Percentiles rank a stretch among this genome's conserved stretches.
phyloP scores from a whole-genome alignment of 192 early-diverging fungal genomes.

The Anaeromyces robustus region DNA sequence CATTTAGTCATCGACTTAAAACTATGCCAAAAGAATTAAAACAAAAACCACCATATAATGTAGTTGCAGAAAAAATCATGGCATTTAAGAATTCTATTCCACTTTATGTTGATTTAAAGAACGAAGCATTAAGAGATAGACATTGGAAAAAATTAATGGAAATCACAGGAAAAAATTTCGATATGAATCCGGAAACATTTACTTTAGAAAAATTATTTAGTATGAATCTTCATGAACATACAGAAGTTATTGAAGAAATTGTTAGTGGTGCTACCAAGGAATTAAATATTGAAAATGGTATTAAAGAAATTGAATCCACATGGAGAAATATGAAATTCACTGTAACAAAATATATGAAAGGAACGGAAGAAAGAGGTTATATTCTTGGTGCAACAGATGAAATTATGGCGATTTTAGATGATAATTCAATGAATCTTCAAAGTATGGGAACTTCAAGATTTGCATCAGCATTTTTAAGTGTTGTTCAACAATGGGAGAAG shows the following conservation, averaged over 20 bases:
- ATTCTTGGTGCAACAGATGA: not conserved
- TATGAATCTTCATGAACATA: not conserved
- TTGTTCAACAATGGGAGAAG: not conserved
- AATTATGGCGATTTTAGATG: not conserved
- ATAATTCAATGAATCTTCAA: not conserved
- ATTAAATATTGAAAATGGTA: not conserved
- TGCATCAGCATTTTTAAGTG: not conserved
- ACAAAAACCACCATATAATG: slow-evolving; percentile 43
- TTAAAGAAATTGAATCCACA: not conserved
- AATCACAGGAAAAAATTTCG: not conserved
- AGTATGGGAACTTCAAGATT: not conserved
- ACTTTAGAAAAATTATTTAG: not conserved
- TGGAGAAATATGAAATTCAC: not conserved
- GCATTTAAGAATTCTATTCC: slow-evolving; percentile 46
- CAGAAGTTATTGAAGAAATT: not conserved
- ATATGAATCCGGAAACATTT: slow-evolving; percentile 8
- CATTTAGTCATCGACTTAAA: slow-evolving; percentile 22
- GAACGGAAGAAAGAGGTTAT: slow-evolving; percentile 12
- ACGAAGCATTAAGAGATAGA: not conserved
- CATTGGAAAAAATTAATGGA: not conserved
- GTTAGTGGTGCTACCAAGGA: not conserved
- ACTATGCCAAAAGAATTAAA: slow-evolving; percentile 41
- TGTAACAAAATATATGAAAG: not conserved
- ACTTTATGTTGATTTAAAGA: slow-evolving; percentile 8
- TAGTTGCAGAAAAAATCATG: slow-evolving; percentile 45